Percentiles rank a stretch among this genome's conserved stretches.
Conservation (phyloP, 352 stramenopile genomes). For the Pythium oligandrum region DNA sequence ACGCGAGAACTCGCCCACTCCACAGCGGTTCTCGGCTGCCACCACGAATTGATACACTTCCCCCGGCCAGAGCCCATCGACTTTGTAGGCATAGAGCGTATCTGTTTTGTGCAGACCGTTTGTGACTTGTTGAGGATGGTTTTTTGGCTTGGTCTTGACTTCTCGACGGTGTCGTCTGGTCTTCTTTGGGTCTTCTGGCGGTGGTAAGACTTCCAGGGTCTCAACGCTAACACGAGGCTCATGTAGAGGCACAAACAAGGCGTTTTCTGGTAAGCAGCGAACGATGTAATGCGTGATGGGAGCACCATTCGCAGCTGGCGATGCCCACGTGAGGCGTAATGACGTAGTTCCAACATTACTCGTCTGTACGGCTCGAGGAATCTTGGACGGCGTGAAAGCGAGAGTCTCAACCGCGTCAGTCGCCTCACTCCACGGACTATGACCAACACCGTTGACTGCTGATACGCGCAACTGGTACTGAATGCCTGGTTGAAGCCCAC, state of each 20-base stretch:
- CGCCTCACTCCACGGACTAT: conserved; percentile 39
- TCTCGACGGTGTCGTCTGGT: too few species aligned
- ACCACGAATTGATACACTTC: conserved; percentile 76
- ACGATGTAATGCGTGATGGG: conserved; percentile 45
- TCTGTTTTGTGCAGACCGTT: background rate
- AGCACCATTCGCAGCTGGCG: conserved; percentile 53
- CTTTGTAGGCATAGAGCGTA: conserved; percentile 22
- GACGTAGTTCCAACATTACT: conserved; percentile 26
- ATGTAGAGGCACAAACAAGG: conserved; percentile 24
- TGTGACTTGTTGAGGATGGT: background rate
- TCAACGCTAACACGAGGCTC: conserved; percentile 26
- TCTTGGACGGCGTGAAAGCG: conserved; percentile 50
- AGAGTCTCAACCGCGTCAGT: conserved; percentile 47
- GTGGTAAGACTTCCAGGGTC: conserved; percentile 16
- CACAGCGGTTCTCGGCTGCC: conserved; percentile 63
- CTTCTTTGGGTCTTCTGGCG: background rate
- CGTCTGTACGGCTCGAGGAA: conserved; percentile 35
- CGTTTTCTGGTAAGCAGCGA: conserved; percentile 55
- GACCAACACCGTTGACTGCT: conserved; percentile 43
- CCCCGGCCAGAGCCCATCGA: conserved; percentile 48
- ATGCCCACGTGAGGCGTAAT: conserved; percentile 45
- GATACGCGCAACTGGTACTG: conserved; percentile 44
- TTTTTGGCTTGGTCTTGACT: background rate
- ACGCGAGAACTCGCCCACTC: conserved; percentile 49
- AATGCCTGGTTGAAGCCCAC: conserved; percentile 48